These are phyloP conservation scores for Eucalyptus tenuipes DNA, from an alignment of 345 rosid genomes.

Conservation along the genomic window DNA sequence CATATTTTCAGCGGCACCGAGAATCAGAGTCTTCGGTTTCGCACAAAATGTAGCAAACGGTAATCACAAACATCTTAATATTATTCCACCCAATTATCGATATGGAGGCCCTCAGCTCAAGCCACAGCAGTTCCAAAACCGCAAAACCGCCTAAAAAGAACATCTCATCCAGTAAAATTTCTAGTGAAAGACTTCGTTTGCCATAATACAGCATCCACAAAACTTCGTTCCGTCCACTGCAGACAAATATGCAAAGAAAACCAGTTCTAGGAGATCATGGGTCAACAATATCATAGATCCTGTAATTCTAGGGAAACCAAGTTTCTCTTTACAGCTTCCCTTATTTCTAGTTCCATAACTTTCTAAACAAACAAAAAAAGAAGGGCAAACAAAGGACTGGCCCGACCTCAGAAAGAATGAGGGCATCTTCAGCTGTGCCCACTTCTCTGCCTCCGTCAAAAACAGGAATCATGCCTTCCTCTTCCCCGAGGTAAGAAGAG, in stretches of 20 bases:
- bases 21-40: background rate
- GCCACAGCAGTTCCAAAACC: background rate
- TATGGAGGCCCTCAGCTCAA: background rate
- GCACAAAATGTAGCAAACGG: background rate
- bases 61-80: background rate
- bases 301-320: background rate
- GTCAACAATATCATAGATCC: background rate
- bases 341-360: background rate
- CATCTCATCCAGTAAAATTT: background rate
- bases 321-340: background rate
- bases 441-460: background rate
- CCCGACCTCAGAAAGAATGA: background rate
- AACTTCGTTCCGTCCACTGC: background rate
- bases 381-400: background rate
- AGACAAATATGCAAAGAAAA: background rate
- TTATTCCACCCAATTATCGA: background rate
- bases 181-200: background rate
- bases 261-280: background rate
- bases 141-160: background rate
- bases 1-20: background rate
- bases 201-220: background rate
- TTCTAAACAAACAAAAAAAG: background rate
- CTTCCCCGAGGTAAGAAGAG: conserved; percentile 2
- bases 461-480: conserved; percentile 26
- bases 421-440: background rate